Conservation (phyloP, 768 basidiomycete species). For the Macrolepiota dolichaula region DNA sequence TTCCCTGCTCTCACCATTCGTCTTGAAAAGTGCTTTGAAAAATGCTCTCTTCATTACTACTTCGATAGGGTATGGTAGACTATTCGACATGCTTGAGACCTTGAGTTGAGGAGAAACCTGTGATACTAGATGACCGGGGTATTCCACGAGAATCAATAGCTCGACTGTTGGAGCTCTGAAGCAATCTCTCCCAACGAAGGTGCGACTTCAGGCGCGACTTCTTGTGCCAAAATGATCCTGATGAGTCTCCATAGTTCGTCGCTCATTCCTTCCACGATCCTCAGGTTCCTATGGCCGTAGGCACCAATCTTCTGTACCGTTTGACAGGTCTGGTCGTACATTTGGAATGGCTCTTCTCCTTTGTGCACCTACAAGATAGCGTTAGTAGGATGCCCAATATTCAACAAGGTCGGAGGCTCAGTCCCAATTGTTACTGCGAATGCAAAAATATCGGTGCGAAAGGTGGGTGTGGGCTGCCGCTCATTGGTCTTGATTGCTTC, state of each 20-base stretch:
- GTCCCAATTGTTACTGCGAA: conserved; percentile 2
- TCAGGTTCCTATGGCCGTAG: neutral
- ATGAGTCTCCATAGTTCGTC: neutral
- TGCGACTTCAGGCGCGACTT: neutral
- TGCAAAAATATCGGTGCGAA: neutral
- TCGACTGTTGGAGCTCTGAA: neutral
- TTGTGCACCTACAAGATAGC: neutral
- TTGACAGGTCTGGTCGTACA: neutral
- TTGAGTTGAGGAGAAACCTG: no score
- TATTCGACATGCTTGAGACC: no score
- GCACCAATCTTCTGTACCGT: neutral
- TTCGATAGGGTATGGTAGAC: no score
- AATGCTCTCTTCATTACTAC: no score
- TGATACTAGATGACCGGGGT: neutral
- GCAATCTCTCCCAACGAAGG: neutral
- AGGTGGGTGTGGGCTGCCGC: neutral
- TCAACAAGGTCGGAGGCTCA: neutral
- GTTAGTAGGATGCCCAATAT: neutral
- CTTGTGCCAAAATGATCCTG: neutral
- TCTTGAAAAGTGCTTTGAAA: no score
- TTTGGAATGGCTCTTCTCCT: neutral
- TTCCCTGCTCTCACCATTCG: no score
- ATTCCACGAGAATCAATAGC: no score
- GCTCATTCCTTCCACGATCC: neutral
- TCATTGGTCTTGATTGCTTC: neutral